Evolutionary conservation across 2,329 filamentous ascomycete species (phyloP).

Genomic region (Fusarium piperis): DNA sequence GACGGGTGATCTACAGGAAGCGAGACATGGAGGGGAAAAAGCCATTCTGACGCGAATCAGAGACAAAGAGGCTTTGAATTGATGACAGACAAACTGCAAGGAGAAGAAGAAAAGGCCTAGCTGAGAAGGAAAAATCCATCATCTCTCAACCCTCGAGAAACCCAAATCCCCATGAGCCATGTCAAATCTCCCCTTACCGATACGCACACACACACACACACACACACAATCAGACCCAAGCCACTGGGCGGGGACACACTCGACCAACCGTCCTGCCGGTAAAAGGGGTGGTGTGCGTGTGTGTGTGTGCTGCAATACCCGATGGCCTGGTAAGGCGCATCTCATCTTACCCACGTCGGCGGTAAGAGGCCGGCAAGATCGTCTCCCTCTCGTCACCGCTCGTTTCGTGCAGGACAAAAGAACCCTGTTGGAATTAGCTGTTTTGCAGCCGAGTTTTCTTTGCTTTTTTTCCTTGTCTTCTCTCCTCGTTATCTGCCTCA

Average conservation of each 20-base stretch:
- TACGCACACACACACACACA: too few species aligned
- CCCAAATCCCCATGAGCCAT: not conserved
- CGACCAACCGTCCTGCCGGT: slow-evolving; percentile 21
- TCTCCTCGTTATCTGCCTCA: not conserved
- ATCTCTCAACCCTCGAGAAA: not conserved
- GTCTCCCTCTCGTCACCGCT: not conserved
- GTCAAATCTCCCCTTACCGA: not conserved
- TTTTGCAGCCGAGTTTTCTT: not conserved
- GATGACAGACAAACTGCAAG: not conserved
- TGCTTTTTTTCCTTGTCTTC: not conserved
- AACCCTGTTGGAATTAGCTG: not conserved
- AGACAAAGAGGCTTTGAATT: not conserved
- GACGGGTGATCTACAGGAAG: not conserved
- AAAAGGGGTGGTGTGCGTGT: slow-evolving; percentile 10
- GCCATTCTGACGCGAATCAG: not conserved
- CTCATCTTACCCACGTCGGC: slow-evolving; percentile 4
- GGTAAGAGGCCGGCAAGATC: not conserved
- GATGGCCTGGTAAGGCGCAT: slow-evolving; percentile 22
- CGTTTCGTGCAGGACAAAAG: not conserved
- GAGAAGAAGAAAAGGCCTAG: not conserved
- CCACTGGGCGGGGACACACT: slow-evolving; percentile 1
- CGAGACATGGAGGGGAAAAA: not conserved
- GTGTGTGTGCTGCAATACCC: not conserved
- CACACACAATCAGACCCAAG: not conserved
- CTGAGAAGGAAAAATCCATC: not conserved